phyloP scores from a whole-genome alignment of 1,284 basidiomycete genomes.

The Limonomyces culmigenus region DNA sequence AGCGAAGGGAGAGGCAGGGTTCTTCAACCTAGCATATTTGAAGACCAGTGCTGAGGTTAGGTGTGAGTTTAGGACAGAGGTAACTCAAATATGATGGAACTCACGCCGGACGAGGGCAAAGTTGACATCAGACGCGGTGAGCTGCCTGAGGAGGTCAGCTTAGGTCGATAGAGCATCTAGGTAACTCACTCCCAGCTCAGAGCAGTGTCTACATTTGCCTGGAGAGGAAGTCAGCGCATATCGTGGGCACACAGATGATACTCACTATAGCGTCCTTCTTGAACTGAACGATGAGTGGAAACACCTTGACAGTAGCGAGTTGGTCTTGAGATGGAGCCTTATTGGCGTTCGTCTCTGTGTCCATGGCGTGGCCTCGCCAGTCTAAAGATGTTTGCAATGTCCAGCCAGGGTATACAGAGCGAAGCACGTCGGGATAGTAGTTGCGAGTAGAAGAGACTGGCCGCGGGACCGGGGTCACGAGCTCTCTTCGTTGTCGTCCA shows the following conservation, averaged over 20 bases:
- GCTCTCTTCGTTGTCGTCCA: too few relatives aligned
- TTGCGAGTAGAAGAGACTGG: too few relatives aligned
- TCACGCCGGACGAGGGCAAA: conserved; percentile 66
- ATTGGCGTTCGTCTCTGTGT: too few relatives aligned
- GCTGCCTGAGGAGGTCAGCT: conserved; percentile 42
- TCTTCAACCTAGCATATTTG: conserved; percentile 61
- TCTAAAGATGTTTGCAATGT: too few relatives aligned
- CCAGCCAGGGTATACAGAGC: too few relatives aligned
- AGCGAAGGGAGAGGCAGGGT: conserved; percentile 57
- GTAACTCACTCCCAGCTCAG: conserved; percentile 57
- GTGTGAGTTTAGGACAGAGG: not conserved
- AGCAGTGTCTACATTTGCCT: conserved; percentile 38
- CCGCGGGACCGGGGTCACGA: too few relatives aligned
- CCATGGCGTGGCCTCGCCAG: too few relatives aligned
- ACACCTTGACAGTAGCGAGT: conserved; percentile 48
- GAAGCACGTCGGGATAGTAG: too few relatives aligned
- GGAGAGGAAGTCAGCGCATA: conserved; percentile 2
- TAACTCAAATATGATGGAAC: not conserved
- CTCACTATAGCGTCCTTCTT: conserved; percentile 54
- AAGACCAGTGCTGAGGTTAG: conserved; percentile 28
- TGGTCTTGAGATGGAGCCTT: conserved; percentile 10
- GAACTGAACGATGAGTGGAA: conserved; percentile 54
- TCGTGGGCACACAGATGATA: conserved; percentile 6
- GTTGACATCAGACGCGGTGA: conserved; percentile 72
- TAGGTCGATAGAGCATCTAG: too few relatives aligned